Evolutionary conservation across 2,329 filamentous ascomycete genomes (phyloP).

Genomic region (Aschersonia sp.): DNA sequence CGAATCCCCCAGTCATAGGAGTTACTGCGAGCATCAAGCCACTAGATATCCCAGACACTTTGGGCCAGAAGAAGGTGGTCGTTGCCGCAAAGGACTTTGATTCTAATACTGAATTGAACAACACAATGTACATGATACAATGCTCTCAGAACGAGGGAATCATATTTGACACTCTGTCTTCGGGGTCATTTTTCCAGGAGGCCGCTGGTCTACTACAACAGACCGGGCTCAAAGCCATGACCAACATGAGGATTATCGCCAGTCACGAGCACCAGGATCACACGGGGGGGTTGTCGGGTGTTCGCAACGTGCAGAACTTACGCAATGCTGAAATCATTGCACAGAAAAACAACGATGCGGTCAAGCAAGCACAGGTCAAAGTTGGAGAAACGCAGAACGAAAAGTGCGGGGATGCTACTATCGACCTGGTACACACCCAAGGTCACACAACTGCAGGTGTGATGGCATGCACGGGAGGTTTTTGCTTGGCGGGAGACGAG

Average conservation of each 20-base stretch:
- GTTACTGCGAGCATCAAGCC: neutral
- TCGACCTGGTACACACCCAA: constrained; percentile 2
- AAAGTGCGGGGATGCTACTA: neutral
- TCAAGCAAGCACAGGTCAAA: neutral
- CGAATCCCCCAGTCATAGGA: neutral
- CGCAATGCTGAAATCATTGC: neutral
- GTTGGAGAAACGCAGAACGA: neutral
- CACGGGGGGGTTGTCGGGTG: neutral
- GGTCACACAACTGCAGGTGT: constrained; percentile 2
- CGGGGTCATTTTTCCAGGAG: neutral
- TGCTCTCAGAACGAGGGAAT: neutral
- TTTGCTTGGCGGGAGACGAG: constrained; percentile 3
- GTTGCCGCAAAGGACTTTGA: neutral
- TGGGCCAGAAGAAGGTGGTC: neutral
- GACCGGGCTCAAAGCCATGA: neutral
- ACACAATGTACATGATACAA: neutral
- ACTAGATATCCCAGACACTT: neutral
- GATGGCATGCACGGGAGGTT: constrained; percentile 1
- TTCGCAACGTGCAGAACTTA: neutral
- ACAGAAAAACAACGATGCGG: constrained; percentile 3
- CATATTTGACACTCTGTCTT: neutral
- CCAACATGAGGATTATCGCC: neutral
- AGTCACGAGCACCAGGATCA: constrained; percentile 5
- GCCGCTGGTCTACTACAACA: neutral
- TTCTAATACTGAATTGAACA: neutral